phyloP scores from a whole-genome alignment of 306 rosid species.

The Vigna unguiculata region DNA sequence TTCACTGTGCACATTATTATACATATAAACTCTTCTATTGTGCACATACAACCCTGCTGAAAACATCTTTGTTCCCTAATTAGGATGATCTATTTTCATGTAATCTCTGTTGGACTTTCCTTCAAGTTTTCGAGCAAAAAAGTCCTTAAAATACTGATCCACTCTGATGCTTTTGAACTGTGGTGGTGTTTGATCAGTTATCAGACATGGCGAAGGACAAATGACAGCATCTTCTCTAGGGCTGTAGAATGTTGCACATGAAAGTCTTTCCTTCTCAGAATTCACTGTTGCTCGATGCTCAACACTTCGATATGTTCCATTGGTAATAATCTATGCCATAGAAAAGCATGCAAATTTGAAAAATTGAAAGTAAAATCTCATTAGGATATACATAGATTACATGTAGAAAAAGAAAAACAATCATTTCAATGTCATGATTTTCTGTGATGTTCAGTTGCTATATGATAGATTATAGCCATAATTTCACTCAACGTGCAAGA shows the following conservation, averaged over 20 bases:
- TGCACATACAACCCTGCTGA: too few relatives aligned
- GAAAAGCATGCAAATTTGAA: not conserved
- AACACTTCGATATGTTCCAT: constrained; percentile 46
- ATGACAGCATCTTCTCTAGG: constrained; percentile 28
- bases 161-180: constrained; percentile 40
- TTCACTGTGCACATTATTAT: too few relatives aligned
- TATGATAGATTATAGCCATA: too few relatives aligned
- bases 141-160: constrained; percentile 29
- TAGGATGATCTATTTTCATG: not conserved
- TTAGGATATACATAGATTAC: too few relatives aligned
- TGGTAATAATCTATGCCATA: constrained; percentile 42
- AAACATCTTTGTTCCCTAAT: too few relatives aligned
- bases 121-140: constrained; percentile 44
- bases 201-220: constrained; percentile 42
- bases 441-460: too few relatives aligned
- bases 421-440: too few relatives aligned
- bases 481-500: too few relatives aligned
- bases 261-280: constrained; percentile 45
- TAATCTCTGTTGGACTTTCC: constrained; percentile 46
- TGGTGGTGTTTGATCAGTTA: constrained; percentile 44
- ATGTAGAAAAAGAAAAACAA: too few relatives aligned
- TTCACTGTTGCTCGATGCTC: constrained; percentile 50
- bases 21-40: too few relatives aligned
- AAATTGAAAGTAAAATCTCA: not conserved
- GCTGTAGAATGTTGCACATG: constrained; percentile 46